phyloP scores from a whole-genome alignment of 176 grass and related monocot genomes.

The Poa annua region DNA sequence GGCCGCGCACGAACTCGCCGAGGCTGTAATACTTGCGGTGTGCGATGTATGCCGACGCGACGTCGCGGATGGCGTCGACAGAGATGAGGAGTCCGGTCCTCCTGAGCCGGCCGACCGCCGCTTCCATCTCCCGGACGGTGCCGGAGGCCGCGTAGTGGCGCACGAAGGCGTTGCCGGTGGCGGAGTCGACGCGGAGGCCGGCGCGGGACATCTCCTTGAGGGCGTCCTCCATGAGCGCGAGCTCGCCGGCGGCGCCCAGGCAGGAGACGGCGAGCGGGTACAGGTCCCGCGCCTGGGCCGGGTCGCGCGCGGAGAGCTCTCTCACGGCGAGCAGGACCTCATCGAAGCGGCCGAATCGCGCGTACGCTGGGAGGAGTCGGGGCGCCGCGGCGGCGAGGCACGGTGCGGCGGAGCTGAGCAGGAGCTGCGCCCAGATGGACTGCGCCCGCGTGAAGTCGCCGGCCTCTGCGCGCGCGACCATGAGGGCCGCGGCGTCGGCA shows the following conservation, averaged over 20 bases:
- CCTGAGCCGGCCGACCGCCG: constrained; percentile 64
- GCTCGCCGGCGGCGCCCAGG: constrained; percentile 65
- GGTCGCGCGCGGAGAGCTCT: constrained; percentile 54
- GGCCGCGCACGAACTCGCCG: constrained; percentile 62
- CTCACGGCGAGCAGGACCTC: constrained; percentile 54
- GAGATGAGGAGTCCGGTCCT: constrained; percentile 62
- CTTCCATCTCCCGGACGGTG: constrained; percentile 80
- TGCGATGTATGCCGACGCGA: constrained; percentile 69
- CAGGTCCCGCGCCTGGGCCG: constrained; percentile 29
- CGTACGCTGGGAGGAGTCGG: constrained; percentile 65
- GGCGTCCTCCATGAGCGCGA: constrained; percentile 64
- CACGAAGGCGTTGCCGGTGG: constrained; percentile 72
- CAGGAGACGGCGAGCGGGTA: constrained; percentile 72
- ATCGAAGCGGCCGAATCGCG: constrained; percentile 51
- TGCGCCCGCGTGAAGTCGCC: constrained; percentile 63
- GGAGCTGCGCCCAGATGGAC: constrained; percentile 73
- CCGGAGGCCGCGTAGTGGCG: constrained; percentile 64
- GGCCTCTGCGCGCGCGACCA: constrained; percentile 66
- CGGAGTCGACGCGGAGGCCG: constrained; percentile 60
- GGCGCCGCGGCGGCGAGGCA: constrained; percentile 43
- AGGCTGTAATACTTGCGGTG: constrained; percentile 71
- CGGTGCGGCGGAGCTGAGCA: constrained; percentile 68
- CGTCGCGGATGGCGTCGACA: constrained; percentile 49
- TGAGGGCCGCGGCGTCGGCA: constrained; percentile 38
- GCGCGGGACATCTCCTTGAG: constrained; percentile 58